Percentiles rank a stretch among this genome's conserved stretches.
Evolutionary conservation across 495 filamentous ascomycete species (phyloP).

Genomic region (Venustampulla echinocandica): DNA sequence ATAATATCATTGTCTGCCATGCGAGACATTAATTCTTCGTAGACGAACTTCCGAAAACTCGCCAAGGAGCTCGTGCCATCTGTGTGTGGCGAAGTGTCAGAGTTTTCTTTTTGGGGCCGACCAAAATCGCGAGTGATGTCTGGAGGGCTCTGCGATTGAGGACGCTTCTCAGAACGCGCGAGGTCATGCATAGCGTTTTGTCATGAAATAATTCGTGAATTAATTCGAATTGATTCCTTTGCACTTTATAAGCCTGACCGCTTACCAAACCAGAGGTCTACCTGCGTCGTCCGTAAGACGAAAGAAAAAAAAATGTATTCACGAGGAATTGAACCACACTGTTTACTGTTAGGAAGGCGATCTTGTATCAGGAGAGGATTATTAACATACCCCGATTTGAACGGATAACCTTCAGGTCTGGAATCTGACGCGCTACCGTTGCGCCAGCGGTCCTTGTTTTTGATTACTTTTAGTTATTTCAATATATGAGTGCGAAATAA

Average conservation of each 20-base stretch:
- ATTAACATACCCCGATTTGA: not conserved
- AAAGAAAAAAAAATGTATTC: not conserved
- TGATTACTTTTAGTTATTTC: not conserved
- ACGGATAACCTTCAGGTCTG: not conserved
- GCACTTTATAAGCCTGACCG: not conserved
- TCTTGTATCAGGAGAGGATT: not conserved
- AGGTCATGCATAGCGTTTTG: conserved; percentile 1
- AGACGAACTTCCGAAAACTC: conserved; percentile 5
- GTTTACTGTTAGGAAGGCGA: no score
- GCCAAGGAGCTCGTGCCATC: conserved; percentile 4
- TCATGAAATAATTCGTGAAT: not conserved
- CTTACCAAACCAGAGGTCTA: not conserved
- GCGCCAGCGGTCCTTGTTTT: not conserved
- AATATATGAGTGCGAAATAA: not conserved
- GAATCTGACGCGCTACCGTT: no score
- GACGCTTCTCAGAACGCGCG: not conserved
- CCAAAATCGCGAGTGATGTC: no score
- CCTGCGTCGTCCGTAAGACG: not conserved
- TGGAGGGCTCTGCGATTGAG: conserved; percentile 1
- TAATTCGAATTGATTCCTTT: not conserved
- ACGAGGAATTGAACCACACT: not conserved
- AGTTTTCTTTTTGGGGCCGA: not conserved
- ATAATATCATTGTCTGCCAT: conserved; percentile 4
- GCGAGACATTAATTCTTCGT: conserved; percentile 8
- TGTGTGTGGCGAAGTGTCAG: conserved; percentile 1